Percentiles rank a stretch among this genome's conserved stretches.
These are phyloP conservation scores for Rhizophora mangle DNA, from an alignment of 345 rosid species.

Conservation along the genomic window DNA sequence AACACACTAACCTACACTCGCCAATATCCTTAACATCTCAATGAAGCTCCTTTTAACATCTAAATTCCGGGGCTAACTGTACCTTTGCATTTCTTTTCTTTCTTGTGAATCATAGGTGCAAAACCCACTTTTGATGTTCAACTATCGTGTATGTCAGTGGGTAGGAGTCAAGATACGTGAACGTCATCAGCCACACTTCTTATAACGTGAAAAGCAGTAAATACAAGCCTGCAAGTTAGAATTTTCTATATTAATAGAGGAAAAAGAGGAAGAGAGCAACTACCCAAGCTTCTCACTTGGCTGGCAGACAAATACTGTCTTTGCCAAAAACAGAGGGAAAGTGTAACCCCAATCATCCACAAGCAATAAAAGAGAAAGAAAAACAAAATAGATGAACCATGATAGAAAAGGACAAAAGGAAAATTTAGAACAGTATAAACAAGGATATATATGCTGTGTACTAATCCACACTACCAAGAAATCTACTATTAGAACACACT, in stretches of 20 bases:
- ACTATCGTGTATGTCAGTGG: constrained; percentile 2
- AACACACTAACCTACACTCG: too few species aligned
- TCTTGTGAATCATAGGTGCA: constrained; percentile 12
- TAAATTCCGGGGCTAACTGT: constrained; percentile 10
- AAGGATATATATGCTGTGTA: too few species aligned
- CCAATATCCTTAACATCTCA: background rate
- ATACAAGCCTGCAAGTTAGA: constrained; percentile 44
- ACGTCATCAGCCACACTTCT: constrained; percentile 29
- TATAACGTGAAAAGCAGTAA: constrained; percentile 34
- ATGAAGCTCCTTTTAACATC: background rate
- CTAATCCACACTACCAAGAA: too few species aligned
- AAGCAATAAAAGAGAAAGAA: too few species aligned
- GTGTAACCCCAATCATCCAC: too few species aligned
- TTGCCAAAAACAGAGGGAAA: too few species aligned
- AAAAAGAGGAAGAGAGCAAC: background rate
- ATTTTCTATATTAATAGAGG: constrained; percentile 10
- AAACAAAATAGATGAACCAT: too few species aligned
- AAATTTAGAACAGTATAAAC: too few species aligned
- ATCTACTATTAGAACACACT: too few species aligned
- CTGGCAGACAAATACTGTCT: background rate
- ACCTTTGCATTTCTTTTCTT: constrained; percentile 2
- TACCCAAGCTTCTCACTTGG: background rate
- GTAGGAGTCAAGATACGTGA: constrained; percentile 21
- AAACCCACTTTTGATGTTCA: constrained; percentile 11
- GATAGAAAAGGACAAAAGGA: too few species aligned